These are phyloP conservation scores for Paragyromitra xinjiangensis DNA, from an alignment of 495 filamentous ascomycete genomes.

Conservation along the genomic window DNA sequence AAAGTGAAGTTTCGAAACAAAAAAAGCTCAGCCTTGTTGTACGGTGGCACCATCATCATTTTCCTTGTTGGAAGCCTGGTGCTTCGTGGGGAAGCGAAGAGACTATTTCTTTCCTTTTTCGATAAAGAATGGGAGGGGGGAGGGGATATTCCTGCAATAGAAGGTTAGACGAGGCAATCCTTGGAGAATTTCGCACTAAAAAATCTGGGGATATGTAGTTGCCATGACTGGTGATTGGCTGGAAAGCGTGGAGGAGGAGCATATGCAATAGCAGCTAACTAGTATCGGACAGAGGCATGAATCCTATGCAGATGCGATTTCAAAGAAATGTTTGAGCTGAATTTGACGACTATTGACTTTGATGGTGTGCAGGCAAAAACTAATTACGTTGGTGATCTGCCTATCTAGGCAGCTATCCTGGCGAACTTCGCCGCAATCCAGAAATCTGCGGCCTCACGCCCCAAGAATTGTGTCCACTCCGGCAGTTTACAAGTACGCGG, in stretches of 20 bases:
- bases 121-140: slow-evolving; percentile 18
- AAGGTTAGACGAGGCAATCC: slow-evolving; percentile 33
- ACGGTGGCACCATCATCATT: not conserved
- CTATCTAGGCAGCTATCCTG: slow-evolving; percentile 18
- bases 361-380: slow-evolving; percentile 38
- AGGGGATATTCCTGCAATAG: slow-evolving; percentile 30
- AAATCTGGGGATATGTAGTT: slow-evolving; percentile 35
- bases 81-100: not conserved
- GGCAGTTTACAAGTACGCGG: slow-evolving; percentile 6
- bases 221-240: slow-evolving; percentile 9
- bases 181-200: slow-evolving; percentile 32
- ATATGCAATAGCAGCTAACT: slow-evolving; percentile 20
- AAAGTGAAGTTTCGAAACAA: slow-evolving; percentile 11
- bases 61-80: slow-evolving; percentile 13
- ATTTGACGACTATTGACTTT: slow-evolving; percentile 31
- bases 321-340: slow-evolving; percentile 23
- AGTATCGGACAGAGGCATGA: slow-evolving; percentile 27
- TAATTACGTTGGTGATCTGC: slow-evolving; percentile 4
- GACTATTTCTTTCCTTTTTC: slow-evolving; percentile 33
- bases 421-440: slow-evolving; percentile 38
- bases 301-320: slow-evolving; percentile 34
- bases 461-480: slow-evolving; percentile 22
- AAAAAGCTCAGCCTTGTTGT: slow-evolving; percentile 6
- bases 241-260: slow-evolving; percentile 21
- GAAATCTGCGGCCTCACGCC: slow-evolving; percentile 25